Percentiles rank a stretch among this genome's conserved stretches.
Conservation (phyloP, 2,329 filamentous ascomycete species). For the Hymenotorrendiella dingleyae region DNA sequence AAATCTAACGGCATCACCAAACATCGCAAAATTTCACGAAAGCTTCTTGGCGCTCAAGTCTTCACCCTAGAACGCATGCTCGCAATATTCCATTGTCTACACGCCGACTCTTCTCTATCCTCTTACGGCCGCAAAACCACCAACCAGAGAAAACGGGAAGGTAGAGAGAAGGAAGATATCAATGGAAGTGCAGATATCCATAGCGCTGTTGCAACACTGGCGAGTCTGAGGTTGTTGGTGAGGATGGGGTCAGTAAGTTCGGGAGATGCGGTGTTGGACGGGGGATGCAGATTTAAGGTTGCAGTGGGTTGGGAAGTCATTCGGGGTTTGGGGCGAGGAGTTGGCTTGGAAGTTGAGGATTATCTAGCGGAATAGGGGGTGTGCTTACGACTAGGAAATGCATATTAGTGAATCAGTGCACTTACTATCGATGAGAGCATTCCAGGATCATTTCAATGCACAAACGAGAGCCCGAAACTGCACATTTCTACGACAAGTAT, state of each 20-base stretch:
- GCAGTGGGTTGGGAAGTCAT: constrained; percentile 76
- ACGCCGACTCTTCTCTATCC: constrained; percentile 35
- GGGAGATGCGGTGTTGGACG: constrained; percentile 62
- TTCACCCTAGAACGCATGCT: constrained; percentile 75
- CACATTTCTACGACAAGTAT: too few species aligned
- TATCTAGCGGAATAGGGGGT: constrained; percentile 59
- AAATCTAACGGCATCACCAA: constrained; percentile 36
- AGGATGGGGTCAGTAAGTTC: constrained; percentile 49
- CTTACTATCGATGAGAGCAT: too few species aligned
- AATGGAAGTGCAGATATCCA: constrained; percentile 46
- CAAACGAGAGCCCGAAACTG: too few species aligned
- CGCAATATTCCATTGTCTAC: constrained; percentile 67
- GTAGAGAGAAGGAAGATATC: constrained; percentile 1
- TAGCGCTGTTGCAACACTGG: constrained; percentile 65
- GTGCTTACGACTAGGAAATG: not conserved
- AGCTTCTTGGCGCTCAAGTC: constrained; percentile 68
- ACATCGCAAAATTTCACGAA: constrained; percentile 68
- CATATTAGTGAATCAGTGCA: not conserved
- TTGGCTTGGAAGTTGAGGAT: constrained; percentile 74
- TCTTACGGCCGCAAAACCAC: too few species aligned
- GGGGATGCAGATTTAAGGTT: constrained; percentile 68
- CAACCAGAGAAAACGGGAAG: constrained; percentile 1
- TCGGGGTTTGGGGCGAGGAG: constrained; percentile 60
- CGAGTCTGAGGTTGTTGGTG: constrained; percentile 63
- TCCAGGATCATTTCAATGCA: too few species aligned